Conservation (phyloP, 2,329 filamentous ascomycete genomes). For the Westerdykella aurantiaca region DNA sequence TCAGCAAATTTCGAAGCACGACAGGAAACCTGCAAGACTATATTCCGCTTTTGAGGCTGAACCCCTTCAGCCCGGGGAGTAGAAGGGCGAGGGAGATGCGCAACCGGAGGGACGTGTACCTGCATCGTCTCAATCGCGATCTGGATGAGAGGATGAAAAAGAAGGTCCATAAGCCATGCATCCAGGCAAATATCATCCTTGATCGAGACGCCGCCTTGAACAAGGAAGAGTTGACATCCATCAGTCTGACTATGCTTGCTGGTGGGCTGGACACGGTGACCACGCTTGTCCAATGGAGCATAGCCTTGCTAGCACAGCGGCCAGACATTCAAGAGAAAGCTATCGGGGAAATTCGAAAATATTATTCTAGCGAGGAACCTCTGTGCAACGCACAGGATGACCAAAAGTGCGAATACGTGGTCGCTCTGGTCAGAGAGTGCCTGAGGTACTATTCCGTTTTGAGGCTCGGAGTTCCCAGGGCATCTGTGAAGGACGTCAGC, state of each 20-base stretch:
- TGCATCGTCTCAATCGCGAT: slow-evolving; percentile 52
- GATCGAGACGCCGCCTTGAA: slow-evolving; percentile 59
- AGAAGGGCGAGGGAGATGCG: slow-evolving; percentile 56
- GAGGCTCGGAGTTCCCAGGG: slow-evolving; percentile 56
- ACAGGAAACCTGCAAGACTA: slow-evolving; percentile 59
- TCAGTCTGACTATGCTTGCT: slow-evolving; percentile 63
- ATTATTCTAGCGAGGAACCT: slow-evolving; percentile 49
- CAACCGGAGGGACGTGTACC: slow-evolving; percentile 54
- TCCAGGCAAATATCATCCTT: slow-evolving; percentile 61
- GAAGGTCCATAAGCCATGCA: slow-evolving; percentile 58
- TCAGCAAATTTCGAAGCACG: slow-evolving; percentile 55
- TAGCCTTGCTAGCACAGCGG: slow-evolving; percentile 54
- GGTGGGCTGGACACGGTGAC: slow-evolving; percentile 63
- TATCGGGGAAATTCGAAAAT: slow-evolving; percentile 50
- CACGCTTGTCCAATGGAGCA: slow-evolving; percentile 60
- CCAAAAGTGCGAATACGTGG: slow-evolving; percentile 58
- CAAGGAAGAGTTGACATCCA: slow-evolving; percentile 58
- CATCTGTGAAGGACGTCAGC: slow-evolving; percentile 54
- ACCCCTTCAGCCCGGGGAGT: slow-evolving; percentile 56
- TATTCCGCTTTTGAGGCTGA: slow-evolving; percentile 54
- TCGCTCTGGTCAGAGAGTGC: slow-evolving; percentile 58
- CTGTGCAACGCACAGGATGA: slow-evolving; percentile 58
- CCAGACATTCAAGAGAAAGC: slow-evolving; percentile 60
- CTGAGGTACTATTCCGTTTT: slow-evolving; percentile 57
- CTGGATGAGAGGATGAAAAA: slow-evolving; percentile 57